Percentiles rank a stretch among this genome's conserved stretches.
Evolutionary conservation across 306 rosid genomes (phyloP).

Genomic region (barrel medic (Medicago truncatula)): DNA sequence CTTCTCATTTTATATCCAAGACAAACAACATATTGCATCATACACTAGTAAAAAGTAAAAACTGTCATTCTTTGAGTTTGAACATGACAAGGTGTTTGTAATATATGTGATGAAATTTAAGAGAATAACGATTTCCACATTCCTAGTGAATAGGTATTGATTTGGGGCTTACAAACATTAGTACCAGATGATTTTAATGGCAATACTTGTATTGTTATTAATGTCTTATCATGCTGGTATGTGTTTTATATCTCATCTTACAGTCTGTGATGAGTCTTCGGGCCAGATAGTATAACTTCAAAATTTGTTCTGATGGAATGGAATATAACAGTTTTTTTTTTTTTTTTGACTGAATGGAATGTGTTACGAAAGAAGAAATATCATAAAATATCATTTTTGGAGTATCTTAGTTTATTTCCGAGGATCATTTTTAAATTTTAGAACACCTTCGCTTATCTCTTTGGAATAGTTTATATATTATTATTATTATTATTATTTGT

Average conservation of each 20-base stretch:
- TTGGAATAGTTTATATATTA: too few relatives aligned
- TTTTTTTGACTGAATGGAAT: neutral
- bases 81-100: slow-evolving; percentile 2
- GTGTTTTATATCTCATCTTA: slow-evolving; percentile 16
- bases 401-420: too few relatives aligned
- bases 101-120: slow-evolving; percentile 18
- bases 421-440: too few relatives aligned
- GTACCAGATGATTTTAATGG: neutral
- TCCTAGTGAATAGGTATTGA: slow-evolving; percentile 17
- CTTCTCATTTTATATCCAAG: slow-evolving; percentile 24
- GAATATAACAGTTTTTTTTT: neutral
- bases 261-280: neutral
- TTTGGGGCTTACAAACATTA: slow-evolving; percentile 1
- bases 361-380: neutral
- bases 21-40: slow-evolving; percentile 19
- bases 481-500: too few relatives aligned
- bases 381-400: neutral
- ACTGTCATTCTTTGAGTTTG: slow-evolving; percentile 19
- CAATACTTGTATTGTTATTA: slow-evolving; percentile 18
- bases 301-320: slow-evolving; percentile 1
- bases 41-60: neutral
- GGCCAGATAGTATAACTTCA: neutral
- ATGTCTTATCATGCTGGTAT: slow-evolving; percentile 25
- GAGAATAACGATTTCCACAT: slow-evolving; percentile 4
- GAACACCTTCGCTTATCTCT: too few relatives aligned